phyloP scores from a whole-genome alignment of 768 basidiomycete genomes.

The Naematelia encephala region DNA sequence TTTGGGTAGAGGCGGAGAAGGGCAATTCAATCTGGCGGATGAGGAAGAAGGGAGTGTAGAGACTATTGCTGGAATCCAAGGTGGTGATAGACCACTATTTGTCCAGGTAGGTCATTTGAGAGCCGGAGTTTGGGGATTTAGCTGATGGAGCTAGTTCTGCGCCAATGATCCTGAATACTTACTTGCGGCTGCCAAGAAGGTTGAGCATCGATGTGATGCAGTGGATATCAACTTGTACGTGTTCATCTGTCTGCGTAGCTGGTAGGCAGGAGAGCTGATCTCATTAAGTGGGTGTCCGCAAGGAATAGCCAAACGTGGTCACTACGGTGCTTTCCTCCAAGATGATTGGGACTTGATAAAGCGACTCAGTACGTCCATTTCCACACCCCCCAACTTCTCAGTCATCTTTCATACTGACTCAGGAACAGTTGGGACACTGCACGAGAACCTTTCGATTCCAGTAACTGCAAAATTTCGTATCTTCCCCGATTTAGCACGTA shows the following conservation, averaged over 20 bases:
- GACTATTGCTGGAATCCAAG: slow-evolving; percentile 39
- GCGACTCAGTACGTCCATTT: slow-evolving; percentile 67
- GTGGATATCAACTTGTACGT: slow-evolving; percentile 84
- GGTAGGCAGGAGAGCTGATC: slow-evolving; percentile 1
- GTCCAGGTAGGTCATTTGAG: slow-evolving; percentile 58
- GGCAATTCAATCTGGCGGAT: slow-evolving; percentile 51
- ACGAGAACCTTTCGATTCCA: slow-evolving; percentile 77
- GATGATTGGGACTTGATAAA: slow-evolving; percentile 92
- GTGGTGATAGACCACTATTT: slow-evolving; percentile 74
- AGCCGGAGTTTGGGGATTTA: slow-evolving; percentile 3
- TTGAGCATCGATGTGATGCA: slow-evolving; percentile 81
- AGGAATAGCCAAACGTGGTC: slow-evolving; percentile 82
- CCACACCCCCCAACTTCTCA: background rate
- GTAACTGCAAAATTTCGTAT: slow-evolving; percentile 96
- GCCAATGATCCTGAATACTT: slow-evolving; percentile 80
- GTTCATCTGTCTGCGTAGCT: background rate
- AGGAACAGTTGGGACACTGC: slow-evolving; percentile 74
- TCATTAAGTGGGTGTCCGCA: slow-evolving; percentile 68
- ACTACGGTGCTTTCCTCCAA: slow-evolving; percentile 86
- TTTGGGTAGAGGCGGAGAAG: slow-evolving; percentile 23
- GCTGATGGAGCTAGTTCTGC: slow-evolving; percentile 62
- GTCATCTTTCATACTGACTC: background rate
- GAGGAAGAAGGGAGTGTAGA: slow-evolving; percentile 76
- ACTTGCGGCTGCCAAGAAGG: slow-evolving; percentile 68
- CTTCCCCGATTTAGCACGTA: slow-evolving; percentile 78